Conservation (phyloP, 768 basidiomycete genomes). For the Calocera cornea region DNA sequence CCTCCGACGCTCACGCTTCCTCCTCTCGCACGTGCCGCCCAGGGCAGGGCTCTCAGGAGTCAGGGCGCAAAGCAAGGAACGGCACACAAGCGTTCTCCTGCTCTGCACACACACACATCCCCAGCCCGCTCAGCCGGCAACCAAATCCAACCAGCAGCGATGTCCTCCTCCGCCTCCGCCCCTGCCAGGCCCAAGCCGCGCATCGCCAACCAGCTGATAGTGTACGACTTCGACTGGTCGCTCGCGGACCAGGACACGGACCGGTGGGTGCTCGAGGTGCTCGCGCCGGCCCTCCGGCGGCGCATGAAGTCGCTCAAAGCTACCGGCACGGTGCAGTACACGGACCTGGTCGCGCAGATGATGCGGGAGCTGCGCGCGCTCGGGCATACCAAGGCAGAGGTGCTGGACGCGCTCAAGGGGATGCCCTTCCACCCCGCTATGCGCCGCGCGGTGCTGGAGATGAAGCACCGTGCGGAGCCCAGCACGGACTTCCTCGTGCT, state of each 20-base stretch:
- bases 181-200: too few species aligned
- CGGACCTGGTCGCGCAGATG: constrained; percentile 73
- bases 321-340: constrained; percentile 56
- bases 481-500: constrained; percentile 74
- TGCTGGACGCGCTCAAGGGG: constrained; percentile 59
- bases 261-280: constrained; percentile 80
- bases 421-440: constrained; percentile 97
- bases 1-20: too few species aligned
- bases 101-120: too few species aligned
- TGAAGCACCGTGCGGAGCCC: constrained; percentile 53
- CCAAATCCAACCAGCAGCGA: background rate
- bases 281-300: constrained; percentile 70
- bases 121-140: too few species aligned
- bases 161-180: background rate
- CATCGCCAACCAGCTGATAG: constrained; percentile 49
- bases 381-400: constrained; percentile 57
- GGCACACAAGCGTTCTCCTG: too few species aligned
- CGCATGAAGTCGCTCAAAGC: constrained; percentile 57
- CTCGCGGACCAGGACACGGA: constrained; percentile 94
- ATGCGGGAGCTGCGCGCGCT: constrained; percentile 57
- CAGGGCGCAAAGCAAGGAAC: too few species aligned
- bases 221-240: constrained; percentile 98
- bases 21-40: too few species aligned
- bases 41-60: too few species aligned
- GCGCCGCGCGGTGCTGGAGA: constrained; percentile 68